Evolutionary conservation across 176 grass and related monocot species (phyloP), one percentile per base, ranked within the genome.

Genomic region (Aegilops longissima): DNA sequence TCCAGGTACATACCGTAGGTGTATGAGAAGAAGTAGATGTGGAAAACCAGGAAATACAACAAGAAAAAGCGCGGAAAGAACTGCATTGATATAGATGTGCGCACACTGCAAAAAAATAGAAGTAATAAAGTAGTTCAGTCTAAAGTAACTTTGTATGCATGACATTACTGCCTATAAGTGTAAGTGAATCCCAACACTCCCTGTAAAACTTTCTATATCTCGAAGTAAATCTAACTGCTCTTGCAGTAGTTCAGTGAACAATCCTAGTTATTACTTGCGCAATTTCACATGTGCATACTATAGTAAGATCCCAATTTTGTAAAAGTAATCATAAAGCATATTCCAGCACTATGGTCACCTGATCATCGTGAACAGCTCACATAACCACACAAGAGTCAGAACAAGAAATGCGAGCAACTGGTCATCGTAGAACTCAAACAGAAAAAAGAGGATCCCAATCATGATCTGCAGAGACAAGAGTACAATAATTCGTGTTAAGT

Each of bases 21-120:
- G 91, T 96, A 99, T 61, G 97, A 99, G 79, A 99, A 99, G 85
- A 94, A 99, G 83, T 99, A 99, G 80, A 99, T 93, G 86, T 99
- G 97, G 69, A 99, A 99, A 84, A 99, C 94, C n/a, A 99, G 87
- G 68, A 99, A 99, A 91, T 99, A 99, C 34, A 99, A 73, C 79
- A 99, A 92, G 94, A 99, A 96, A 82, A 99, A 99, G 25, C 97
- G 92, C 12, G 97, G 97, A 89, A 99, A 99, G 87, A 99, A 99
- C 86, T 96, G 97, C 97, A 99, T 96, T n/a, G 97, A 99, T 89
- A 99, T 94, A 34, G 97, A 91, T 87, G 97, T 99, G 77, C 97
- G 84, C 52, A 99, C 94, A 78, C 97, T 99, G 89, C 87, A 94
- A 54, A 13, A 47, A 4, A 45, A 31, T 31, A 88, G 11, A 64